phyloP scores from a whole-genome alignment of 257 asterid species.

The Przewalskia tangutica region DNA sequence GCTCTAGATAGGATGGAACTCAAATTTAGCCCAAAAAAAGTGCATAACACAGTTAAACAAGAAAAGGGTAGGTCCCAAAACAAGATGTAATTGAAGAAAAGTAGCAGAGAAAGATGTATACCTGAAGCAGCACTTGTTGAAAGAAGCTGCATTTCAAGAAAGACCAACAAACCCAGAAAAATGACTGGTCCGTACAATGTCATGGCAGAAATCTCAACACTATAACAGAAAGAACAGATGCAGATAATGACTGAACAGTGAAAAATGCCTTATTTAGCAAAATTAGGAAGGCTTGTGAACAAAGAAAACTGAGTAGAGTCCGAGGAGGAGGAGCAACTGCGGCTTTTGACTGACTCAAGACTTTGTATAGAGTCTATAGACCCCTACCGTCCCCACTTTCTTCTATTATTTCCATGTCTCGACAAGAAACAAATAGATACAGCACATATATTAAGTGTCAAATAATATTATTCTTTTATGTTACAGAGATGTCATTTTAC shows the following conservation, averaged over 20 bases:
- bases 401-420: neutral
- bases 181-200: constrained; percentile 22
- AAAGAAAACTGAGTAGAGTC: neutral
- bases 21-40: neutral
- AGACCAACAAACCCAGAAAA: constrained; percentile 27
- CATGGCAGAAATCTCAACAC: constrained; percentile 25
- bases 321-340: constrained; percentile 3
- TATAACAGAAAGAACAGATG: neutral
- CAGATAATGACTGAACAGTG: neutral
- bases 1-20: neutral
- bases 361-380: neutral
- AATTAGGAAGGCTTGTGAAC: neutral
- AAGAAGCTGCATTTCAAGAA: constrained; percentile 30
- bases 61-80: neutral
- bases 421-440: neutral
- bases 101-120: neutral
- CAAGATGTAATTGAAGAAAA: neutral
- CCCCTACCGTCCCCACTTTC: neutral
- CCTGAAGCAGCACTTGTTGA: constrained; percentile 44
- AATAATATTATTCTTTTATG: neutral
- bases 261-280: neutral
- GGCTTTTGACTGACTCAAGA: constrained; percentile 19
- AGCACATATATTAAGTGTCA: neutral
- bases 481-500: neutral
- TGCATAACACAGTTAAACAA: neutral